A percentile compares a stretch with the other conserved stretches of the same genome.
phyloP scores from a whole-genome alignment of 345 rosid species.

The Erysimum cheiranthoides region DNA sequence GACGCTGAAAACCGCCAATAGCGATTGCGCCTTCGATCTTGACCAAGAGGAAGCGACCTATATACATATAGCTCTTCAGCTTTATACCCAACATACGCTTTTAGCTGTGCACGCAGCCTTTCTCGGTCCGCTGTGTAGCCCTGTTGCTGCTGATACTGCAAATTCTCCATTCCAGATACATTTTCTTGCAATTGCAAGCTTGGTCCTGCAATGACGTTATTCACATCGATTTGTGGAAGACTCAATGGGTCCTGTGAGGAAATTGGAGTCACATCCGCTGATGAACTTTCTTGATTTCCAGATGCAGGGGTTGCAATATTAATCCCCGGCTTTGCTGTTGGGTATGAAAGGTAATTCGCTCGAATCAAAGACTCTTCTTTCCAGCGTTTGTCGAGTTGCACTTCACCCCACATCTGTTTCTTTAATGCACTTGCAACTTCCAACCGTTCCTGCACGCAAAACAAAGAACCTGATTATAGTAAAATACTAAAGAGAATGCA shows the following conservation, averaged over 20 bases:
- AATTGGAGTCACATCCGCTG: conserved; percentile 43
- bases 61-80: conserved; percentile 79
- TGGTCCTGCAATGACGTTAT: conserved; percentile 50
- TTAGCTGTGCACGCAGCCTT: conserved; percentile 69
- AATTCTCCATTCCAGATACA: conserved; percentile 56
- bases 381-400: conserved; percentile 87
- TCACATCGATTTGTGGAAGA: conserved; percentile 51
- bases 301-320: conserved; percentile 45
- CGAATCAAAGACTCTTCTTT: conserved; percentile 71
- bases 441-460: conserved; percentile 75
- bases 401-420: conserved; percentile 96
- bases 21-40: conserved; percentile 86
- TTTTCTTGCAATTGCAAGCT: conserved; percentile 66
- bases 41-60: conserved; percentile 89
- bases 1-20: conserved; percentile 90
- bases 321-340: conserved; percentile 55
- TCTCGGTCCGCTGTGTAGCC: conserved; percentile 73
- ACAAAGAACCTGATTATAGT: conserved; percentile 27
- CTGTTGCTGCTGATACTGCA: conserved; percentile 62
- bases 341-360: conserved; percentile 53
- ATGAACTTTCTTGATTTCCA: conserved; percentile 60
- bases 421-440: conserved; percentile 88
- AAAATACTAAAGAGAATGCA: conserved; percentile 19
- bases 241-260: conserved; percentile 54
- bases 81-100: conserved; percentile 77